Base-by-base conservation (phyloP, 805 yeast species). In the Priceomyces haplophilus region DNA sequence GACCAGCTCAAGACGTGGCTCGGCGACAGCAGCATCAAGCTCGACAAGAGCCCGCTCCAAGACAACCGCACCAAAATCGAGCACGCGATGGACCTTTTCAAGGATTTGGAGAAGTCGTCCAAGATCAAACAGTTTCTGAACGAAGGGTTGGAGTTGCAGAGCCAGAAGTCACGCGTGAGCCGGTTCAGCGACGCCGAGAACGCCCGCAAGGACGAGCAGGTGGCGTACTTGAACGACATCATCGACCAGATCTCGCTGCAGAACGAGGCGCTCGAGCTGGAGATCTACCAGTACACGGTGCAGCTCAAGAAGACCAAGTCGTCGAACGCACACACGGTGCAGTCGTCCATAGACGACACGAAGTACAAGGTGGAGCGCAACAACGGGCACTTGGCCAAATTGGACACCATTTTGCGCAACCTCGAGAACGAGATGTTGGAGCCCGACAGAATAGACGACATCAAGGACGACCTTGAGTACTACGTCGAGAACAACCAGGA, bases 1-100 rank as follows among this genome's bases (percentile, higher is more conserved):
- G 99, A 91, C 64, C 98, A 89, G 68, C 87, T 91, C 55, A 91
- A 91, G 67, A 85, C 86, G 44, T 91, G 99, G 99, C 68, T 89
- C 60, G 80, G 91, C 34, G 90, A 91, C 52, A 86, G 83, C 53
- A 95, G 90, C 49, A 89, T 90, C 37, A 89, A 95, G 61, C 95
- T 91, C 55, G 75, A 70, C 48, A 67, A 69, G 51, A 52, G 47
- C 36, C 44, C 56, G 21, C 52, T 71, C 24, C 72, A 61, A 39
- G 93, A 88, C 60, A 86, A 85, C 55, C 77, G 82, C 12, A 61
- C 72, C 38, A 69, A 88, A 49, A 72, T 83, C 44, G 97, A 91
- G 55, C 85, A 89, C 56, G 93, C 93, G 47, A 91, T 91, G 99
- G 99, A 91, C 64, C 79, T 89, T 54, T 93, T 91, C 68, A 93